Conservation (phyloP, 75 land plant species). For the Isoetes taiwanensis region DNA sequence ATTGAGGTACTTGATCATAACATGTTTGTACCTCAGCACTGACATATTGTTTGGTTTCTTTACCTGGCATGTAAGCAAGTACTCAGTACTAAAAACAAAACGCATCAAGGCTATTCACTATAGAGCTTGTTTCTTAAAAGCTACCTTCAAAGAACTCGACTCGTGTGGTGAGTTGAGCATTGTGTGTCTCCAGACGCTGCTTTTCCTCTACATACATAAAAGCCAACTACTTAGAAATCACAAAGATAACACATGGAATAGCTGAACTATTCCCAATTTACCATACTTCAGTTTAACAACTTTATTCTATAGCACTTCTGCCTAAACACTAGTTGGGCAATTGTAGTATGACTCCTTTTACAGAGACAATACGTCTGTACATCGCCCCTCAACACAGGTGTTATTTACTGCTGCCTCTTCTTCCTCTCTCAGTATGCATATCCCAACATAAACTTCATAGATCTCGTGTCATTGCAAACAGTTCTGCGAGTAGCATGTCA, state of each 20-base stretch:
- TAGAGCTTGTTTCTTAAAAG: neutral
- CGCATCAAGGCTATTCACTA: neutral
- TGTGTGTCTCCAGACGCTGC: constrained; percentile 40
- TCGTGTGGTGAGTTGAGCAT: constrained; percentile 44
- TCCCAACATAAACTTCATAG: too few relatives aligned
- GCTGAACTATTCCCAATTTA: too few relatives aligned
- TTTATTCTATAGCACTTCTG: too few relatives aligned
- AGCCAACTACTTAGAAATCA: neutral
- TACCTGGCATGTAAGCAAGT: neutral
- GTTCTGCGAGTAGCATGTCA: too few relatives aligned
- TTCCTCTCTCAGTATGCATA: too few relatives aligned
- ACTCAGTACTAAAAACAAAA: neutral
- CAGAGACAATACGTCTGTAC: too few relatives aligned
- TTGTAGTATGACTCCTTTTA: too few relatives aligned
- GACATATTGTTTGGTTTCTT: neutral
- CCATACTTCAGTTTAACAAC: too few relatives aligned
- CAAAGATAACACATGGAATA: neutral
- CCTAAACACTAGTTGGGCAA: too few relatives aligned
- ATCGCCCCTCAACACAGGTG: too few relatives aligned
- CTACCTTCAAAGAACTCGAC: constrained; percentile 70
- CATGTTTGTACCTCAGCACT: neutral
- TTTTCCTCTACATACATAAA: constrained; percentile 37
- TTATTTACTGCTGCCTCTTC: too few relatives aligned
- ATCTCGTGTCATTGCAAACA: too few relatives aligned
- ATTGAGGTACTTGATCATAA: neutral